Percentiles rank a stretch among this genome's conserved stretches.
Conservation (phyloP, 805 yeast species). For the Candida loeiensis region DNA sequence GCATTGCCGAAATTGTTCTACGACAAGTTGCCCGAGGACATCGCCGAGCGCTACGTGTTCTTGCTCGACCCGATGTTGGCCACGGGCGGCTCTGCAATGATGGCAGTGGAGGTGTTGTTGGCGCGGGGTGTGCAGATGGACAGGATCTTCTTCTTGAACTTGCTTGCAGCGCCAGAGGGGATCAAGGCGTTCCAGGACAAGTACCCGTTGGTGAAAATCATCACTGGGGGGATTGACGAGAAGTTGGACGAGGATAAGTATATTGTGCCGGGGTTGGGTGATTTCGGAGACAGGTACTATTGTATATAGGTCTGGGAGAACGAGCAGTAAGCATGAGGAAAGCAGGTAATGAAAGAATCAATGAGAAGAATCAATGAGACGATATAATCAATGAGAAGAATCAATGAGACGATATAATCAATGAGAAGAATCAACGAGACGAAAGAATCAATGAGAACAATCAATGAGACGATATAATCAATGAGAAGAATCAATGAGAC, state of each 20-base stretch:
- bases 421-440: no score
- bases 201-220: slow-evolving; percentile 81
- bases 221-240: slow-evolving; percentile 91
- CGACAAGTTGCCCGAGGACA: slow-evolving; percentile 92
- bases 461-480: no score
- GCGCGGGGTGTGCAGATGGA: slow-evolving; percentile 84
- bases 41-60: slow-evolving; percentile 82
- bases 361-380: background rate
- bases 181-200: slow-evolving; percentile 69
- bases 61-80: slow-evolving; percentile 97
- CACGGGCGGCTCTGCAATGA: slow-evolving; percentile 96
- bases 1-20: slow-evolving; percentile 89
- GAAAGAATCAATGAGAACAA: no score
- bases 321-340: background rate
- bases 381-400: no score
- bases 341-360: background rate
- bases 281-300: slow-evolving; percentile 96
- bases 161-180: slow-evolving; percentile 95
- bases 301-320: slow-evolving; percentile 51
- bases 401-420: no score
- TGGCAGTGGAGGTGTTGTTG: slow-evolving; percentile 91
- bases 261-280: slow-evolving; percentile 94
- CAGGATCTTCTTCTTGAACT: slow-evolving; percentile 83
- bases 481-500: no score
- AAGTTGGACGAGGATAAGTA: slow-evolving; percentile 80